These are phyloP conservation scores for Rhodotorula taiwanensis DNA, from an alignment of 768 basidiomycete genomes.

Conservation along the genomic window DNA sequence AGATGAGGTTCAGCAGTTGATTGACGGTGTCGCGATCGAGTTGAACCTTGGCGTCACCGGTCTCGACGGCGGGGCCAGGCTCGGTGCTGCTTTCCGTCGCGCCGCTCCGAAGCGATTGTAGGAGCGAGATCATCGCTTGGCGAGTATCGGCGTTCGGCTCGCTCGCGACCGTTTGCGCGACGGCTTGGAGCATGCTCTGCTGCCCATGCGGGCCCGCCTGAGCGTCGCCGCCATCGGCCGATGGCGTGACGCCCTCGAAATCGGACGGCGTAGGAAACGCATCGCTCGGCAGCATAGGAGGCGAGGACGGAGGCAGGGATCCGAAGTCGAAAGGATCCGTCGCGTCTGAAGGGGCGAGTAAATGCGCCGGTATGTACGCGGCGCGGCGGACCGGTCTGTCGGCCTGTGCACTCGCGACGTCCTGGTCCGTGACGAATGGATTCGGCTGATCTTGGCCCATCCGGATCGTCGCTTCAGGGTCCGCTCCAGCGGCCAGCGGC, in stretches of 20 bases:
- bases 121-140: constrained; percentile 16
- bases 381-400: background rate
- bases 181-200: constrained; percentile 10
- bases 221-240: constrained; percentile 29
- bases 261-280: constrained; percentile 33
- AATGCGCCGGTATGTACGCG: constrained; percentile 13
- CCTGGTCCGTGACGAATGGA: no score
- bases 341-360: constrained; percentile 25
- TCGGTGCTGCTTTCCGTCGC: background rate
- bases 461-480: constrained; percentile 11
- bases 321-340: constrained; percentile 25
- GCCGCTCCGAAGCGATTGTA: constrained; percentile 14
- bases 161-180: constrained; percentile 18
- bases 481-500: background rate
- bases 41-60: background rate
- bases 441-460: constrained; percentile 4
- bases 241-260: constrained; percentile 33
- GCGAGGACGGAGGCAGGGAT: constrained; percentile 29
- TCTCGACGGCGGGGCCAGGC: background rate
- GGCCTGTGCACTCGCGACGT: no score
- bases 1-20: constrained; percentile 24
- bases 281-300: constrained; percentile 29
- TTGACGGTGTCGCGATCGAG: constrained; percentile 33
- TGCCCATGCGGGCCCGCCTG: background rate
- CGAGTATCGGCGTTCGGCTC: constrained; percentile 24